These are phyloP conservation scores for Diaporthe sp. DNA, from an alignment of 2,329 filamentous ascomycete genomes.

Conservation along the genomic window DNA sequence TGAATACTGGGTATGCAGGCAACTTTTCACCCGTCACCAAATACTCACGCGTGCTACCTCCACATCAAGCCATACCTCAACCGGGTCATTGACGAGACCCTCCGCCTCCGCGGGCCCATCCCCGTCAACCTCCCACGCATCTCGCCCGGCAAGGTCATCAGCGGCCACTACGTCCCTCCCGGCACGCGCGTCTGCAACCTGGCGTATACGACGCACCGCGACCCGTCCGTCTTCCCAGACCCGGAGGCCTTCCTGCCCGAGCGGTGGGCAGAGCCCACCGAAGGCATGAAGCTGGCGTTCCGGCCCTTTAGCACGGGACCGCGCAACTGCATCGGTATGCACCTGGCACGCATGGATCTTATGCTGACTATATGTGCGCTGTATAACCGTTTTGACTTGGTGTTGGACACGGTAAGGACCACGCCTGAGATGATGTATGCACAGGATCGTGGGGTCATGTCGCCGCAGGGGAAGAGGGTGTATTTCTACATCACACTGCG, in stretches of 20 bases:
- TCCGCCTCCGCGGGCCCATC: constrained; percentile 53
- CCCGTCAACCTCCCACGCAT: constrained; percentile 37
- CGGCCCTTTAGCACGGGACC: constrained; percentile 11
- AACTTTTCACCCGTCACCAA: neutral
- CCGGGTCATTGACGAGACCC: constrained; percentile 54
- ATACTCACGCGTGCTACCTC: neutral
- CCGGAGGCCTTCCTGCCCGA: constrained; percentile 9
- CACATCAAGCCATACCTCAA: constrained; percentile 49
- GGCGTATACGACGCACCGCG: constrained; percentile 3
- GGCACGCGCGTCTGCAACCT: constrained; percentile 9
- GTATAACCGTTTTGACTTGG: neutral
- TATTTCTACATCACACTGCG: neutral
- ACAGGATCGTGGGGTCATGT: neutral
- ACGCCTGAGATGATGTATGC: neutral
- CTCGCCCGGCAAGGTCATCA: neutral
- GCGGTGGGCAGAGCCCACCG: neutral
- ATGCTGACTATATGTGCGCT: neutral
- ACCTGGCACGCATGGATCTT: neutral
- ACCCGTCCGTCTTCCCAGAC: constrained; percentile 20
- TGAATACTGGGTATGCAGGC: neutral
- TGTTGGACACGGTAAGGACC: neutral
- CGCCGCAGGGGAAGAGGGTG: neutral
- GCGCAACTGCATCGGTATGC: constrained; percentile 9
- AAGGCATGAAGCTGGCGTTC: constrained; percentile 3
- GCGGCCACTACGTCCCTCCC: neutral